Conservation (phyloP, 2,329 filamentous ascomycete species). For the Chalaropsis ovoidea region DNA sequence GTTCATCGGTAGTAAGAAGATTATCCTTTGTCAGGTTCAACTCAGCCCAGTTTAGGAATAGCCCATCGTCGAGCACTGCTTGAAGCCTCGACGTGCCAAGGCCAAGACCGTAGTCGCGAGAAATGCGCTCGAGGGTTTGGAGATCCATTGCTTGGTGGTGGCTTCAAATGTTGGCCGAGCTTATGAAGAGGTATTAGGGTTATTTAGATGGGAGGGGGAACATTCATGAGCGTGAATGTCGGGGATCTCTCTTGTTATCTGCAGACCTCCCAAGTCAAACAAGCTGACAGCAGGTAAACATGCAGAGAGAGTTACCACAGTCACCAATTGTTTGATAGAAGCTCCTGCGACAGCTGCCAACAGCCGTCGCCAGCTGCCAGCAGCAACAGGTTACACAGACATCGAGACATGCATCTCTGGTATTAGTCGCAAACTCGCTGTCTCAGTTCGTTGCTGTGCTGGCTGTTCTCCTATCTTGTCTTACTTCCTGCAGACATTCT, state of each 20-base stretch:
- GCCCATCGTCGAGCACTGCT: slow-evolving; percentile 33
- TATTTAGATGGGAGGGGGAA: too few species aligned
- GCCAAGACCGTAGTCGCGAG: slow-evolving; percentile 30
- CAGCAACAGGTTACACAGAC: background rate
- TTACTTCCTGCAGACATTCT: background rate
- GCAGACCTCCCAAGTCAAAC: background rate
- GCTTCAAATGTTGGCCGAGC: too few species aligned
- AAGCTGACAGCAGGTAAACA: background rate
- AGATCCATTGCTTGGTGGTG: background rate
- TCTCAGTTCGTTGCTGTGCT: too few species aligned
- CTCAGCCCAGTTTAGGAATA: slow-evolving; percentile 39
- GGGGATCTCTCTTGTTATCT: background rate
- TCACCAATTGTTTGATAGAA: too few species aligned
- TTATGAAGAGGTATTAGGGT: background rate
- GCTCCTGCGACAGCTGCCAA: background rate
- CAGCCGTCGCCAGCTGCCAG: background rate
- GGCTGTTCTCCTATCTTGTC: background rate
- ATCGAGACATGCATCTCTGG: background rate
- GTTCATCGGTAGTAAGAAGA: slow-evolving; percentile 45
- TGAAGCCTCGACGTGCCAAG: slow-evolving; percentile 34
- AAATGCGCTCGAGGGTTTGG: slow-evolving; percentile 9
- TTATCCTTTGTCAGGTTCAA: slow-evolving; percentile 42
- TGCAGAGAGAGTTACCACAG: too few species aligned
- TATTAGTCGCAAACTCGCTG: too few species aligned
- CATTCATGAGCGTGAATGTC: too few species aligned